Conservation (phyloP, 2,329 filamentous ascomycete genomes). For the Calonectria hawksworthii region DNA sequence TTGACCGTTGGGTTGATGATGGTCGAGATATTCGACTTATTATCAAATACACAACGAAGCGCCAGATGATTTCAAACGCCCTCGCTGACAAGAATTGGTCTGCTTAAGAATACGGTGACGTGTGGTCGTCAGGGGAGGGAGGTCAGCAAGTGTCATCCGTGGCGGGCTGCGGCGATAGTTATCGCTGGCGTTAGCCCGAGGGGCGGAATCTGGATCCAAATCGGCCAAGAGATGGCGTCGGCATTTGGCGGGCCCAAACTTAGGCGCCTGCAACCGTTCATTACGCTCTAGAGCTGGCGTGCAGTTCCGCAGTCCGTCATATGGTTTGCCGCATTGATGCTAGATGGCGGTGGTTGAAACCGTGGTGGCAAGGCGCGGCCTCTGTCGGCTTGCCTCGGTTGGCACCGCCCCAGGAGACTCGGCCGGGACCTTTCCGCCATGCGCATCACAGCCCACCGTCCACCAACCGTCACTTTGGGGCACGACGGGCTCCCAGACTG, state of each 20-base stretch:
- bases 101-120: slow-evolving; percentile 10
- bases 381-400: slow-evolving; percentile 58
- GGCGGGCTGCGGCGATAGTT: slow-evolving; percentile 16
- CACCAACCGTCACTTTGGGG: slow-evolving; percentile 33
- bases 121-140: slow-evolving; percentile 11
- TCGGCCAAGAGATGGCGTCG: background rate
- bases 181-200: slow-evolving; percentile 3
- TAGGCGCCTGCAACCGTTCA: background rate
- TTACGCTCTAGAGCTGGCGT: background rate
- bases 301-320: slow-evolving; percentile 33
- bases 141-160: slow-evolving; percentile 3
- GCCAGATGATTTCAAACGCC: background rate
- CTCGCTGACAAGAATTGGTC: slow-evolving; percentile 7
- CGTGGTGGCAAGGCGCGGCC: slow-evolving; percentile 48
- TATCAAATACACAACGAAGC: slow-evolving; percentile 5
- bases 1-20: slow-evolving; percentile 5
- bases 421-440: slow-evolving; percentile 49
- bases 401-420: slow-evolving; percentile 46
- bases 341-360: slow-evolving; percentile 23
- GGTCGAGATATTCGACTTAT: background rate
- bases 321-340: slow-evolving; percentile 23
- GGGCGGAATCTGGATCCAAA: slow-evolving; percentile 1
- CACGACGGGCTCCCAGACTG: slow-evolving; percentile 23
- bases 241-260: background rate
- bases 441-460: slow-evolving; percentile 42